Percentiles rank a stretch among this genome's conserved stretches.
phyloP scores from a whole-genome alignment of 2,329 filamentous ascomycete genomes.

The Claviceps sp. region DNA sequence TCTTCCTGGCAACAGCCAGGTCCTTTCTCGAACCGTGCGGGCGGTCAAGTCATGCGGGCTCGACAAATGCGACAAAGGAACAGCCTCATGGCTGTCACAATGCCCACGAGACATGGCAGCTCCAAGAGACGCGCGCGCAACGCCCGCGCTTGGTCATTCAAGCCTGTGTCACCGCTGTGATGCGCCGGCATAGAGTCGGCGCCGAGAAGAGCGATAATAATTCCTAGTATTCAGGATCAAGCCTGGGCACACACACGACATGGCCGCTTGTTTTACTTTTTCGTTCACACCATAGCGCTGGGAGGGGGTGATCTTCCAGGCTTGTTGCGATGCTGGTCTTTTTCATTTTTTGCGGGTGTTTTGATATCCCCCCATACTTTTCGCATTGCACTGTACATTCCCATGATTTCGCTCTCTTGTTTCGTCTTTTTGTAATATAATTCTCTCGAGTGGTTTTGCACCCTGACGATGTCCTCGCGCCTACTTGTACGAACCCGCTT shows the following conservation, averaged over 20 bases:
- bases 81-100: too few relatives aligned
- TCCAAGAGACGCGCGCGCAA: too few relatives aligned
- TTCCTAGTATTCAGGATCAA: background rate
- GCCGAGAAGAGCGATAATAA: background rate
- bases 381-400: background rate
- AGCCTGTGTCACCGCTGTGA: background rate
- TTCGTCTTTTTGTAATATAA: background rate
- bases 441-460: too few relatives aligned
- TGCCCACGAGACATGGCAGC: too few relatives aligned
- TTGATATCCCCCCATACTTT: constrained; percentile 2
- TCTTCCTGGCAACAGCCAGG: too few relatives aligned
- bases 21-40: too few relatives aligned
- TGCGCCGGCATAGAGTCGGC: background rate
- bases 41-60: too few relatives aligned
- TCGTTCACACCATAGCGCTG: background rate
- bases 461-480: too few relatives aligned
- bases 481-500: too few relatives aligned
- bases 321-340: background rate
- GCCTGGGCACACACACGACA: background rate
- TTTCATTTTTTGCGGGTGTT: background rate
- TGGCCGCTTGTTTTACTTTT: background rate
- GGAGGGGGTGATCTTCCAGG: background rate
- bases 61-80: too few relatives aligned
- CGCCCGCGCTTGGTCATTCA: background rate
- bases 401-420: constrained; percentile 1